Evolutionary conservation across 2,329 filamentous ascomycete species (phyloP).

Genomic region (Scytalidium lignicola): DNA sequence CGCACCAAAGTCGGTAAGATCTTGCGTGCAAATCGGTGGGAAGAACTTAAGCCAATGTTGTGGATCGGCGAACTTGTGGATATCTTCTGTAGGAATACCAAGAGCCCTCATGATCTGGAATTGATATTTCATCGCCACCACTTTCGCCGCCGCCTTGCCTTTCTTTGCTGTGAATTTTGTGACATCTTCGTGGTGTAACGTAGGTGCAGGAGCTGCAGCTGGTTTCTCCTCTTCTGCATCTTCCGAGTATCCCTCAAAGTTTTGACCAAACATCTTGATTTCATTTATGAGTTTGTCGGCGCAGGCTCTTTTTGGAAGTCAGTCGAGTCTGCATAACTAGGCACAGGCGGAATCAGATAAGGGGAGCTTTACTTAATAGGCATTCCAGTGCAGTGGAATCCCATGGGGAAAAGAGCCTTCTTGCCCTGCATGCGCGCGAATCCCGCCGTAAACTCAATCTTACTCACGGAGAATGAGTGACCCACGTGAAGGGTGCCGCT

Average conservation of each 20-base stretch:
- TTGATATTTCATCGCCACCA: slow-evolving; percentile 91
- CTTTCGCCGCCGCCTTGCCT: slow-evolving; percentile 85
- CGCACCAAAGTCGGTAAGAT: slow-evolving; percentile 78
- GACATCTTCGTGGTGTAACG: slow-evolving; percentile 70
- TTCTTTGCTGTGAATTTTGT: slow-evolving; percentile 92
- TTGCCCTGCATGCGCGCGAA: slow-evolving; percentile 90
- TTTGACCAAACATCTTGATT: slow-evolving; percentile 79
- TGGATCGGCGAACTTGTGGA: slow-evolving; percentile 90
- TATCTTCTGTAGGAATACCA: slow-evolving; percentile 81
- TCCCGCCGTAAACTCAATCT: slow-evolving; percentile 87
- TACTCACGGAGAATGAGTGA: slow-evolving; percentile 86
- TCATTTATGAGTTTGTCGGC: slow-evolving; percentile 92
- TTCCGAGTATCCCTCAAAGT: slow-evolving; percentile 73
- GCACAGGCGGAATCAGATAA: background rate
- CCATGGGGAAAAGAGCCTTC: slow-evolving; percentile 80
- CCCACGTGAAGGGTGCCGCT: slow-evolving; percentile 87
- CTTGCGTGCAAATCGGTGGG: slow-evolving; percentile 71
- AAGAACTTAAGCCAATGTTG: slow-evolving; percentile 90
- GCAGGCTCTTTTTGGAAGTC: slow-evolving; percentile 51
- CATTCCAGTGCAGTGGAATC: slow-evolving; percentile 96
- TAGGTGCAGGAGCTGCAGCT: slow-evolving; percentile 51
- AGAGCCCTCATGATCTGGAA: slow-evolving; percentile 92
- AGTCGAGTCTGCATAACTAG: background rate
- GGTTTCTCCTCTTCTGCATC: slow-evolving; percentile 49
- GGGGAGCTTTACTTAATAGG: slow-evolving; percentile 64